Base-by-base conservation (phyloP, 345 rosid genomes). In the Iberis pinnata region DNA sequence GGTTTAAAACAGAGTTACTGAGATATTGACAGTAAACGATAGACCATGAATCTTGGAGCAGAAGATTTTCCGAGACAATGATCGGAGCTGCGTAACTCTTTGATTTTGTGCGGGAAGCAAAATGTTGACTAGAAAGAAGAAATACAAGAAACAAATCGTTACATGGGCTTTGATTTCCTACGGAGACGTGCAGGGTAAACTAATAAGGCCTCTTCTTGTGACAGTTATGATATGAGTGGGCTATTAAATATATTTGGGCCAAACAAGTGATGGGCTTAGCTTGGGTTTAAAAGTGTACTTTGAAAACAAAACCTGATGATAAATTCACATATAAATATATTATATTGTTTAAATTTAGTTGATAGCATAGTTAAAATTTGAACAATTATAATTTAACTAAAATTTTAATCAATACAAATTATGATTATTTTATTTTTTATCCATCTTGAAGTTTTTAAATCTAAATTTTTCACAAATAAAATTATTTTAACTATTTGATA, bases 71-170 rank as follows among this genome's bases (percentile, higher is more conserved):
- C 52, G 27, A 41, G 51, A 67, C 44, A 31, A 9, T 45, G 71
- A 67, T 60, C 66, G 54, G 52, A 47, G 66, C 51, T 41, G 56
- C 45, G 66, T 12, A 32, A 49, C 63, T 26, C 61, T 63, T 27
- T 14, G 3, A 49, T 31, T 45, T 32, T 41, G 35, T 4, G 50
- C 43, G 60, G 12, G 45, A 59, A 53, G 61, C 56, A 40, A 32
- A 67, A 53, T 19, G 12, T 36, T 46, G 56, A 60, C 39, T 13
- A 25, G 19, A 47, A 35, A 18, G 27, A 44, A 44, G 36, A 44
- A 44, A 44, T 29, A 12, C 37, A 31, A 42, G 50, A 53, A 48
- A 53, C 61, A 52, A 65, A 54, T 54, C 66, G 71, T 47, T 60
- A 43, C 52, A 10, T 16, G 24, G 10, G 18, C 18, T 11, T 0